Evolutionary conservation across 257 asterid species (phyloP).

Genomic region (Ophiorrhiza pumila): DNA sequence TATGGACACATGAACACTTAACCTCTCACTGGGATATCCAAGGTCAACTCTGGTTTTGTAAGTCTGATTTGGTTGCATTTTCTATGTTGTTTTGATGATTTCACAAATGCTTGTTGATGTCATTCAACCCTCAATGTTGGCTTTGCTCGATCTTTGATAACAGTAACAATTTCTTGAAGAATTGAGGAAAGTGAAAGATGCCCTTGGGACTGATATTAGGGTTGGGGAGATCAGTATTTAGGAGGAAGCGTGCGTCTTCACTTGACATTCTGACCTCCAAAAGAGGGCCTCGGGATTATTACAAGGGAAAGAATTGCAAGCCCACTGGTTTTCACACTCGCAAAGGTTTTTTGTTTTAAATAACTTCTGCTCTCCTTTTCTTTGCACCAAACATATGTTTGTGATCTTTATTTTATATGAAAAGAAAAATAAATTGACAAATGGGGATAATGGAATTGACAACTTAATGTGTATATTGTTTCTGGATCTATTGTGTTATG

Average conservation of each 20-base stretch:
- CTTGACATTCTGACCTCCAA: conserved; percentile 76
- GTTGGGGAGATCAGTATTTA: conserved; percentile 54
- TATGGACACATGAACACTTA: too few relatives aligned
- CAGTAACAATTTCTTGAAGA: neutral
- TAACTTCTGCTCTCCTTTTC: neutral
- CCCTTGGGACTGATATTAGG: conserved; percentile 70
- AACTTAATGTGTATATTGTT: neutral
- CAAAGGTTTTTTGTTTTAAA: conserved; percentile 47
- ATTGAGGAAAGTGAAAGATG: conserved; percentile 29
- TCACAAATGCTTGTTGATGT: neutral
- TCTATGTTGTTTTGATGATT: too few relatives aligned
- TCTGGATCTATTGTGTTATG: neutral
- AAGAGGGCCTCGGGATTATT: conserved; percentile 54
- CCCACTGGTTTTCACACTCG: conserved; percentile 96
- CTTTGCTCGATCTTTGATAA: too few relatives aligned
- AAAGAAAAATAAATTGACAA: neutral
- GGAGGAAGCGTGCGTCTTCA: conserved; percentile 76
- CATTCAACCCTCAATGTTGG: neutral
- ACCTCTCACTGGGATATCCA: too few relatives aligned
- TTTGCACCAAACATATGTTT: neutral
- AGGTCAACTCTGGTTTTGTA: too few relatives aligned
- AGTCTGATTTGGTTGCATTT: too few relatives aligned
- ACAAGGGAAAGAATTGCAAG: conserved; percentile 89
- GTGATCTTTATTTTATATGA: neutral
- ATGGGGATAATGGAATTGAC: neutral